Evolutionary conservation across 179 eudicot genomes (phyloP), one percentile per base, ranked within the genome.

Genomic region (Beta corolliflora): DNA sequence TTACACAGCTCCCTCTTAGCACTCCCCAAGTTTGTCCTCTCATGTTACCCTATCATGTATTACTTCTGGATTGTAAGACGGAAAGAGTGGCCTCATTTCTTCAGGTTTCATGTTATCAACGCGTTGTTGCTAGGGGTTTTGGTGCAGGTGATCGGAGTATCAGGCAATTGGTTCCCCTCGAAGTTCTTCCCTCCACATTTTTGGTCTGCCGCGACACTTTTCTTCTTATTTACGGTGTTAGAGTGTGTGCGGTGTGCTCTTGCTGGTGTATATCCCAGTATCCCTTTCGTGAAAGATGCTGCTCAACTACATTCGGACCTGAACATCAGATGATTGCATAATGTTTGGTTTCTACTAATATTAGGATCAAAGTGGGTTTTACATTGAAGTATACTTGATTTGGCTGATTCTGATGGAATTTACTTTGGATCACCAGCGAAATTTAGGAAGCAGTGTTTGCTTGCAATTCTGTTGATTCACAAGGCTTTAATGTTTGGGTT

Each of bases 1-100:
- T 61, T 77, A 71, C 56, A 19, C 9, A 61, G 71, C 12, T 9
- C 71, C 71, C 13, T 64, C 44, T 21, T 45, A 13, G 45, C 59
- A 15, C 71, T 77, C 45, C 79, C 79, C 13, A 61, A 46, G 71
- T 63, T 56, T n/a, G 29, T 77, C 59, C 72, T 64, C 0, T 19
- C 50, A 7, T 45, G 45, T 11, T 77, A 77, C 29, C 59, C 71
- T 29, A 63, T 77, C 29, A 48, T 77, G 23, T 65, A 29, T 14
- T 77, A 63, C 72, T 77, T 45, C 56, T 77, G 16, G 21, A 7
- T 77, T 3, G 79, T 77, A 63, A 77, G 71, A 56, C 79, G 71
- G 41, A 63, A 77, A 77, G 79, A 77, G 44, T 60, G 65, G 71
- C 79, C 79, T 64, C 79, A 77, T 63, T 77, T 77, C 59, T 63